Percentiles rank a stretch among this genome's conserved stretches.
These are phyloP conservation scores for Scleroderma bovista DNA, from an alignment of 768 basidiomycete species.

Conservation along the genomic window DNA sequence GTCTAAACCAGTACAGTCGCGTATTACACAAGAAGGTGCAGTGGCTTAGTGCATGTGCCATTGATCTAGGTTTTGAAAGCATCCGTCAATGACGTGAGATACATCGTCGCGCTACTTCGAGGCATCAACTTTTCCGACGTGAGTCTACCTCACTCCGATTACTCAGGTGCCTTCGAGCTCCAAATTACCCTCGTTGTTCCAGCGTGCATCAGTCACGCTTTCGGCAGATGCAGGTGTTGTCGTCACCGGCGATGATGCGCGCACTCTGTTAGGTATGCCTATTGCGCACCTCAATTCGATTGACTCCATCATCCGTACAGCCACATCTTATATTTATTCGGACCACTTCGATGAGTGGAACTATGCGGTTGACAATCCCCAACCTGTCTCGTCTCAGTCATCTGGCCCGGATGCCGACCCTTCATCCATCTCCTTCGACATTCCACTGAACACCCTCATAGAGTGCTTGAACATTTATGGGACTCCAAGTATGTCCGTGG, in stretches of 20 bases:
- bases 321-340: slow-evolving; percentile 75
- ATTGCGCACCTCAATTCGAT: slow-evolving; percentile 3
- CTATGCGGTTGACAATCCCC: slow-evolving; percentile 45
- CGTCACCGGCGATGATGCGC: slow-evolving; percentile 81
- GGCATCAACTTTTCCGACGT: slow-evolving; percentile 82
- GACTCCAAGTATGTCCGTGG: slow-evolving; percentile 46
- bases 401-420: slow-evolving; percentile 10
- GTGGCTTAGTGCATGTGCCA: background rate
- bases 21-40: background rate
- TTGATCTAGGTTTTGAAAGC: slow-evolving; percentile 53
- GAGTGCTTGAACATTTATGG: slow-evolving; percentile 95
- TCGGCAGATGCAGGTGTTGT: slow-evolving; percentile 57
- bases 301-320: slow-evolving; percentile 34
- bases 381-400: slow-evolving; percentile 17
- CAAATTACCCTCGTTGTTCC: slow-evolving; percentile 8
- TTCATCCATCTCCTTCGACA: slow-evolving; percentile 55
- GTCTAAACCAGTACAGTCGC: slow-evolving; percentile 15
- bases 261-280: slow-evolving; percentile 67
- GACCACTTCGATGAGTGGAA: slow-evolving; percentile 77
- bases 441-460: slow-evolving; percentile 77
- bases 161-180: slow-evolving; percentile 3
- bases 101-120: slow-evolving; percentile 70
- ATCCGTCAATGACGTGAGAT: slow-evolving; percentile 76
- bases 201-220: slow-evolving; percentile 77
- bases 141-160: slow-evolving; percentile 23